phyloP scores from a whole-genome alignment of 140 eudicot genomes.

The Ambrosia hybrid region DNA sequence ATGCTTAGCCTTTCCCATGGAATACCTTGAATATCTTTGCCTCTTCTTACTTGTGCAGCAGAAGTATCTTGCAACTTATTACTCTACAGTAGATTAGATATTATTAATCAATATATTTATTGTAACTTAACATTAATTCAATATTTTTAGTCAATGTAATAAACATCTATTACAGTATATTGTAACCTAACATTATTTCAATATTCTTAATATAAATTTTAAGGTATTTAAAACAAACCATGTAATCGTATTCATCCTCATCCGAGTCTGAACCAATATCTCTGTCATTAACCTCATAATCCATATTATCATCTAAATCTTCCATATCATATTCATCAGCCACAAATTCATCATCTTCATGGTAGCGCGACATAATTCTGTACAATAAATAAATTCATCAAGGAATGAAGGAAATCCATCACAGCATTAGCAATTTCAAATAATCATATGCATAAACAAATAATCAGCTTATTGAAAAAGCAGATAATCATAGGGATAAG shows the following conservation, averaged over 20 bases:
- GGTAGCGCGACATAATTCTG: slow-evolving; percentile 64
- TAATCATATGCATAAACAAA: not conserved
- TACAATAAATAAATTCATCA: slow-evolving; percentile 17
- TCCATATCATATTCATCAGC: slow-evolving; percentile 82
- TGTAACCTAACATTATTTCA: not conserved
- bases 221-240: slow-evolving; percentile 42
- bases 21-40: slow-evolving; percentile 93
- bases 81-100: slow-evolving; percentile 34
- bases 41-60: slow-evolving; percentile 80
- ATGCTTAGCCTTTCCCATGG: slow-evolving; percentile 87
- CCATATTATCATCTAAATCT: slow-evolving; percentile 67
- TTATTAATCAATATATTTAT: not conserved
- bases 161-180: not conserved
- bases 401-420: not conserved
- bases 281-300: slow-evolving; percentile 53
- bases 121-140: too few relatives aligned
- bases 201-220: not conserved
- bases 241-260: slow-evolving; percentile 59
- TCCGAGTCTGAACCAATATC: slow-evolving; percentile 77
- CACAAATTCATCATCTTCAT: slow-evolving; percentile 55
- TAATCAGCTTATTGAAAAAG: not conserved
- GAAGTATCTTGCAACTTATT: slow-evolving; percentile 61
- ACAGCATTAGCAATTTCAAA: not conserved
- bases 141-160: not conserved
- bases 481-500: too few relatives aligned